Evolutionary conservation across 2,329 filamentous ascomycete species (phyloP), one percentile per base, ranked within the genome.

Genomic region (Colletotrichum agaves): DNA sequence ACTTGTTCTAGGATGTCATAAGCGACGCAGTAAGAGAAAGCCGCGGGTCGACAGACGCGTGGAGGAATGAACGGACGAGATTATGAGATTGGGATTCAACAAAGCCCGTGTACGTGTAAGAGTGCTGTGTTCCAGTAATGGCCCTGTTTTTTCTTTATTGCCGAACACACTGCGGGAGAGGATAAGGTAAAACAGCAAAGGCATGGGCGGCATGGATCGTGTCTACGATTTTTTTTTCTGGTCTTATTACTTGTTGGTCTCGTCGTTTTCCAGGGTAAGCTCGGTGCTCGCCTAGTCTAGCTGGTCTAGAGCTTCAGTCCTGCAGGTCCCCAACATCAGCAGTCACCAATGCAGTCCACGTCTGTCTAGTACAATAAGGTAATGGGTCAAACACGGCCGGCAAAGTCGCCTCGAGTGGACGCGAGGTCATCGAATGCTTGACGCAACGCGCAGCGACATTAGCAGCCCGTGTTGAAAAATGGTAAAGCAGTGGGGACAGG

Each of bases 291-390:
- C 53, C 31, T 53, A 27, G 35, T 58, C 43, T 49, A 58, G 17
- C 17, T 37, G 35, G 35, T 49, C 39, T 57, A 66, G 33, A 61
- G 41, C 37, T 61, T 61, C 49, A 37, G 37, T 39, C 35, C 55
- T 69, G 60, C 37, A 27, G 27, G 27, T 27, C 46, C 49, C 41
- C 35, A 53, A 50, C 63, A 67, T 61, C 55, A 66, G 56, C 56
- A 61, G 66, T 61, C 47, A 56, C 61, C 31, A 49, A 44, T 57
- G 56, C 41, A 61, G 61, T 43, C 62, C 41, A 23, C 15, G 27
- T 23, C 17, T 39, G 46, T 41, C 57, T 47, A 33, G n/a, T n/a
- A 58, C 50, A 21, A 35, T 6, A 19, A 10, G n/a, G 52, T 52
- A 37, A 27, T 10, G 27, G 15, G 23, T 57, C 44, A 13, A 43